These are phyloP conservation scores for Naegleria lovaniensis DNA, from an alignment of 208 protist genomes.

Conservation along the genomic window DNA sequence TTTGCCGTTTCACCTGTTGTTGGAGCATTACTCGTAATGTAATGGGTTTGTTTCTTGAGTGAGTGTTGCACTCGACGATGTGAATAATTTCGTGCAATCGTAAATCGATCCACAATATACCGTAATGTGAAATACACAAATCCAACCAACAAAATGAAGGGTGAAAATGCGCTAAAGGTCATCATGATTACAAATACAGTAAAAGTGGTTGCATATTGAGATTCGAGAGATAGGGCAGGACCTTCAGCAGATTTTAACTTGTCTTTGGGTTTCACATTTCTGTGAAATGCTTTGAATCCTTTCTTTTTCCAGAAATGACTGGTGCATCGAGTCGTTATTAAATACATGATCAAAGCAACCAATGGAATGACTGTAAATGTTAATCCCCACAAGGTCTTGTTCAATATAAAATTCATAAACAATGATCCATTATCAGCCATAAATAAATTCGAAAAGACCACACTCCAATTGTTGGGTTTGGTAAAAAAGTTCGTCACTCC, in stretches of 20 bases:
- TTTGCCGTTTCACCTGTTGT: too few relatives aligned
- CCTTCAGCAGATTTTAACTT: background rate
- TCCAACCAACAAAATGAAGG: background rate
- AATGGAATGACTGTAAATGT: background rate
- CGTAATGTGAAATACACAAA: background rate
- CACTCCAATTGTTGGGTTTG: background rate
- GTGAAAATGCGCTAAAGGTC: background rate
- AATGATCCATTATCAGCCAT: background rate
- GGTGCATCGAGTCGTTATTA: background rate
- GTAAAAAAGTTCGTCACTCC: background rate
- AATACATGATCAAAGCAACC: background rate
- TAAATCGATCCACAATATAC: background rate
- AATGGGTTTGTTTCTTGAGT: background rate
- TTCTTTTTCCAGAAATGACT: background rate
- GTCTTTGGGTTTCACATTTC: background rate
- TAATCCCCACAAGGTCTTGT: background rate
- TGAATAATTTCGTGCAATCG: background rate
- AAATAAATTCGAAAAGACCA: background rate
- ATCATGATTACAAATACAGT: background rate
- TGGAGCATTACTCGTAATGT: background rate
- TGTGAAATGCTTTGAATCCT: background rate
- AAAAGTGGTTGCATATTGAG: background rate
- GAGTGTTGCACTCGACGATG: background rate
- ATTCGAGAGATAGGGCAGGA: background rate
- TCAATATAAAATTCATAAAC: background rate